Percentiles rank a stretch among this genome's conserved stretches.
Evolutionary conservation across 2,329 filamentous ascomycete species (phyloP).

Genomic region (Akanthomyces uredinophilus): DNA sequence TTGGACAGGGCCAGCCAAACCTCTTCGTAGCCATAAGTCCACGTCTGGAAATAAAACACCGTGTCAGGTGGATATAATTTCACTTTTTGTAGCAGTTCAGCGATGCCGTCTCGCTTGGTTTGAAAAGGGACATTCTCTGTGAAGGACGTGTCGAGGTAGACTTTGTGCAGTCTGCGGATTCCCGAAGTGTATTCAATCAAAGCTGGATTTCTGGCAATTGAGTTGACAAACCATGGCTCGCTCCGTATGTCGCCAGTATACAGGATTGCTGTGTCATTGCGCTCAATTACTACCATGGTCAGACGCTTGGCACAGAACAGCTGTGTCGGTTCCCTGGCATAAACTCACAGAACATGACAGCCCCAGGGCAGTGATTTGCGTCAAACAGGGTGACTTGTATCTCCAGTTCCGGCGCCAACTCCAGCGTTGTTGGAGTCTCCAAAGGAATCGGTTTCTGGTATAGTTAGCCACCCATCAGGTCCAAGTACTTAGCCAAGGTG

Average conservation of each 20-base stretch:
- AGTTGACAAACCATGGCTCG: constrained; percentile 80
- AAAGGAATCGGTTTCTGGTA: constrained; percentile 70
- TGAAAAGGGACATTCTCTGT: constrained; percentile 42
- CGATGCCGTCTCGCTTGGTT: constrained; percentile 68
- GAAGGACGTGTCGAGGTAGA: constrained; percentile 89
- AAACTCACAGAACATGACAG: constrained; percentile 74
- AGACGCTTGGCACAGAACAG: background rate
- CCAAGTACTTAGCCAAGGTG: background rate
- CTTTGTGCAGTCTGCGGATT: constrained; percentile 64
- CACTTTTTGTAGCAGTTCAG: constrained; percentile 67
- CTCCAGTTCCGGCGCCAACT: constrained; percentile 61
- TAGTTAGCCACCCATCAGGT: background rate
- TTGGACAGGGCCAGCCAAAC: constrained; percentile 80
- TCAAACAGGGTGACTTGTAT: constrained; percentile 82
- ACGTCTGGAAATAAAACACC: constrained; percentile 77
- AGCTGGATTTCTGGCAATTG: constrained; percentile 63
- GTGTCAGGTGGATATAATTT: constrained; percentile 65
- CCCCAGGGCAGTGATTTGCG: constrained; percentile 86
- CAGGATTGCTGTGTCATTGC: constrained; percentile 63
- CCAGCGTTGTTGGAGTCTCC: constrained; percentile 71
- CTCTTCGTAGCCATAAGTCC: constrained; percentile 89
- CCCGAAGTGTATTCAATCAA: constrained; percentile 69
- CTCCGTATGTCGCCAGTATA: constrained; percentile 88
- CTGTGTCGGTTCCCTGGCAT: too few species aligned
- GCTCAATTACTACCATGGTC: constrained; percentile 60